Base-by-base conservation (phyloP, 176 grass and related monocot species). In the Ensete glaucum region DNA sequence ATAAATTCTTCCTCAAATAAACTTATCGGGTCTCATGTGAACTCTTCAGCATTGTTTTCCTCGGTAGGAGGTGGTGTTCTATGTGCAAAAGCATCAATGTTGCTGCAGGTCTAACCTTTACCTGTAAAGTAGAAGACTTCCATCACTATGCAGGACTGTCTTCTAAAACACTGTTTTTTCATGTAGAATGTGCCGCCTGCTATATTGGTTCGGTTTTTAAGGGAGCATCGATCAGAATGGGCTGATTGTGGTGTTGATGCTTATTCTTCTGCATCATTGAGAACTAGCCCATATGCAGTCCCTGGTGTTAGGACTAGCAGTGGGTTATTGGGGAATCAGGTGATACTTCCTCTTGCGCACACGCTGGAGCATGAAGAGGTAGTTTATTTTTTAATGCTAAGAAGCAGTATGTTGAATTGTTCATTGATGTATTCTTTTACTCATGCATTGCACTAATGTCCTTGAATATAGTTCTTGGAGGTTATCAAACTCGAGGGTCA, bases 81-180 rank as follows among this genome's bases (percentile, higher is more conserved):
- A 73, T 99, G 95, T n/a, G 95, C 95, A 26, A 99, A 99, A 83
- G 91, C 95, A 73, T 99, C 95, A 54, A 94, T 99, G 95, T 79
- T 99, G 43, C 85, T 99, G 67, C 86, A 99, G 95, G 95, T 94
- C 72, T 70, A 49, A 23, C 27, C 24, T 55, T 54, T 9, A 3
- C 11, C 1, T 9, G 21, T 17, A 2, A 69, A 16, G 34, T 4
- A 43, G 34, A 43, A 16, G n/a, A 69, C 9, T 17, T 50, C 67
- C 20, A 13, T 49, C 15, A 49, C 13, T 26, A 52, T 73, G 11
- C 52, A 21, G 51, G 17, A 68, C 1, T 25, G 15, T 68, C 15
- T 15, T 34, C 13, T 15, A 10, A 9, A 66, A 9, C 5, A 16
- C 11, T 52, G 6, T 72, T 81, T 16, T 13, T 64, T 54, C 19